Evolutionary conservation across 148 eudicot genomes (phyloP).

Genomic region (Chenopodium berlandieri): DNA sequence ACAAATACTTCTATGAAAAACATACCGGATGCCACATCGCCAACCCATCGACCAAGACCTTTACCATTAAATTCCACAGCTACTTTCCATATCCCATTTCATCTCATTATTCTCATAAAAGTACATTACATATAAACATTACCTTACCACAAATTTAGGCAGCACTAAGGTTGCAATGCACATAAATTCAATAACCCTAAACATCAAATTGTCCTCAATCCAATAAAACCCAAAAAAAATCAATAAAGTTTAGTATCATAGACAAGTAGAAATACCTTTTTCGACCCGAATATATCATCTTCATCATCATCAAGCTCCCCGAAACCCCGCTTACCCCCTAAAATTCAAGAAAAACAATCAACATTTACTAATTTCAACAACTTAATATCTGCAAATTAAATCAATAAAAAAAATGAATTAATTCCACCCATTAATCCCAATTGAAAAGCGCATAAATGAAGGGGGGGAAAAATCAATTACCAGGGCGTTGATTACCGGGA

Average conservation of each 20-base stretch:
- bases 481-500: slow-evolving; percentile 56
- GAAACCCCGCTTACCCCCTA: slow-evolving; percentile 78
- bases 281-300: slow-evolving; percentile 80
- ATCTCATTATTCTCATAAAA: too few species aligned
- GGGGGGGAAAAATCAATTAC: slow-evolving; percentile 21
- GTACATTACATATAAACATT: too few species aligned
- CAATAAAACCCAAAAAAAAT: neutral
- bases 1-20: neutral
- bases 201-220: neutral
- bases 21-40: neutral
- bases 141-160: neutral
- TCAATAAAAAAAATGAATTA: neutral
- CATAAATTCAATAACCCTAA: neutral
- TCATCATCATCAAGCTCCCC: slow-evolving; percentile 96
- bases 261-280: slow-evolving; percentile 47
- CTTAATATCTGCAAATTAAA: neutral
- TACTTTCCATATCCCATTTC: neutral
- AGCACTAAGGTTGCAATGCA: neutral
- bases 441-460: neutral
- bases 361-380: neutral
- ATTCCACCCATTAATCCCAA: neutral
- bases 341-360: slow-evolving; percentile 13
- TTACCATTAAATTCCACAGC: neutral
- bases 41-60: neutral
- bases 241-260: neutral